These are phyloP conservation scores for Rhizopogon sp. DNA, from an alignment of 768 basidiomycete genomes.

Conservation along the genomic window DNA sequence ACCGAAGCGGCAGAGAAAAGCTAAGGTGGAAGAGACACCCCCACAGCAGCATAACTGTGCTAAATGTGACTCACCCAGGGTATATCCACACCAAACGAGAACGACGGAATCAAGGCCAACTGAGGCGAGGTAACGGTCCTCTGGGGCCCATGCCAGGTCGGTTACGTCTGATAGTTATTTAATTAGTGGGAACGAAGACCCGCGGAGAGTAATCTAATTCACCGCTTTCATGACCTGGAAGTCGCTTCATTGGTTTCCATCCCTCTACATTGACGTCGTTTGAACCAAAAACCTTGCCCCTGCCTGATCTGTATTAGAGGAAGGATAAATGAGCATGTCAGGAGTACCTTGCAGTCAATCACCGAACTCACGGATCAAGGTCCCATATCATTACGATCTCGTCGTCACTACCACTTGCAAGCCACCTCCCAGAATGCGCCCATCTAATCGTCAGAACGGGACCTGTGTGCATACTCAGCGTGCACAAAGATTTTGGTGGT, in stretches of 20 bases:
- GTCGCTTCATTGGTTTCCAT: slow-evolving; percentile 90
- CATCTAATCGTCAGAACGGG: slow-evolving; percentile 89
- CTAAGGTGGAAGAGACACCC: too few relatives aligned
- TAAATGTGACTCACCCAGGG: slow-evolving; percentile 56
- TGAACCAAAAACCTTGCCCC: slow-evolving; percentile 89
- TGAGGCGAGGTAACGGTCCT: slow-evolving; percentile 88
- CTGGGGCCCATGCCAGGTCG: slow-evolving; percentile 93
- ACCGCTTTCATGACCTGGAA: slow-evolving; percentile 96
- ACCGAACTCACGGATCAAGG: slow-evolving; percentile 75
- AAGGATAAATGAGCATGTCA: slow-evolving; percentile 2
- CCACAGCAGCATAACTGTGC: too few relatives aligned
- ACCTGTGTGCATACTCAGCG: slow-evolving; percentile 90
- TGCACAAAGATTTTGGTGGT: slow-evolving; percentile 85
- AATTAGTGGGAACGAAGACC: neutral
- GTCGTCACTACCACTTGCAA: slow-evolving; percentile 96
- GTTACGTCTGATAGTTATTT: slow-evolving; percentile 66
- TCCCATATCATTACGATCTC: slow-evolving; percentile 97
- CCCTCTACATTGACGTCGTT: slow-evolving; percentile 96
- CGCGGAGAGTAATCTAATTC: slow-evolving; percentile 17
- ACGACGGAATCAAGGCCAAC: slow-evolving; percentile 91
- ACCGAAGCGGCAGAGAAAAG: too few relatives aligned
- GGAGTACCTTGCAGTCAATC: neutral
- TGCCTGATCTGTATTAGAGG: slow-evolving; percentile 51
- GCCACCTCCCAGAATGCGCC: slow-evolving; percentile 90
- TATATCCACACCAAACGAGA: slow-evolving; percentile 90